Evolutionary conservation across 2,329 filamentous ascomycete genomes (phyloP), one percentile per base, ranked within the genome.

Genomic region (Diaporthe caulivora): DNA sequence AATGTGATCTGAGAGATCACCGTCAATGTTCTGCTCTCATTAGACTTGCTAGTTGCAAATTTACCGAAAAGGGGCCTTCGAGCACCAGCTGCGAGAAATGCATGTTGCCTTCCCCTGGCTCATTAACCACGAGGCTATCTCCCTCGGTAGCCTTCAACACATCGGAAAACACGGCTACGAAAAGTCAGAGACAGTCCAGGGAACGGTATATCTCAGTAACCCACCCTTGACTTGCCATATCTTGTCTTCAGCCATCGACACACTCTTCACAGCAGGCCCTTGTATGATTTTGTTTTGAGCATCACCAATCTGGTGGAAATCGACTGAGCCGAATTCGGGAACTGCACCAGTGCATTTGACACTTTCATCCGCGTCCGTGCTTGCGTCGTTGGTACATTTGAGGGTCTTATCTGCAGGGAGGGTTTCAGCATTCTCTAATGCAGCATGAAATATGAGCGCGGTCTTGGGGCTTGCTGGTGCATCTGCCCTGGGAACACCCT

Each of bases 61-160:
- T 37, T 57, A 57, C 67, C n/a, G 53, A 57, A 51, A 93, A 93
- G 0, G 87, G 78, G 5, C 91, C 91, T 74, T 89, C 84, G 77
- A 93, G 92, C 13, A 91, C 85, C 79, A 92, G 92, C 80, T 93
- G 90, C 4, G 93, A 84, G 65, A 92, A 79, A 78, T 93, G 91
- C 67, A 92, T 83, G 78, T 93, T 93, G 3, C 91, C 91, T 4
- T 80, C 77, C 1, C 84, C 85, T n/a, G 87, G 85, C 18, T 40
- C 42, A 88, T 5, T 91, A 37, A 57, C 53, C 53, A 57, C 53
- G 17, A 57, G 53, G 53, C 53, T 57, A 57, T 57, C 53, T 57
- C 10, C 90, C 90, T 74, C 88, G 87, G 73, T 89, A 87, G 37
- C 91, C 87, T 72, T 88, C 81, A 49, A 86, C 88, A 81, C 88